Base-by-base conservation (phyloP, 257 asterid species). In the Linaria vulgaris region DNA sequence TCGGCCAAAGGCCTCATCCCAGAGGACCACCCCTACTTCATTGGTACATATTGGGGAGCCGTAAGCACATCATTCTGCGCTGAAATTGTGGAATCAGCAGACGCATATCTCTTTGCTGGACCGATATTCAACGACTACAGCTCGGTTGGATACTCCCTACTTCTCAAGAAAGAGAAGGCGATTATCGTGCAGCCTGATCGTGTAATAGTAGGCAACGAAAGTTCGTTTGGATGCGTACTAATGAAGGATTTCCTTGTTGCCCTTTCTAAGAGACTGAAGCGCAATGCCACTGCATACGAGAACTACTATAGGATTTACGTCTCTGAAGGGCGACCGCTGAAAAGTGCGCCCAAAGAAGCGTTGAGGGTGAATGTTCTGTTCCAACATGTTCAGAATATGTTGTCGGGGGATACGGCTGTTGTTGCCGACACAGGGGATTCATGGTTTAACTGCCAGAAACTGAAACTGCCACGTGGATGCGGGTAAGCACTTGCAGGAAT, bases 121-220 rank as follows among this genome's bases (percentile, higher is more conserved):
- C 80, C 80, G 0, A 75, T 75, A 51, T 75, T 75, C 58, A 75
- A 75, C 21, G 80, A 75, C 68, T 75, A 75, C 67, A 75, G 80
- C 11, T 75, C 80, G 7, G 80, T 75, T 0, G 80, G 80, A 0
- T 75, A 75, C 64, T 75, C 80, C 7, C 64, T 75, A 19, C 73
- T 75, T 67, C 74, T 75, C 52, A 75, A 75, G 65, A 75, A 67
- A 14, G 80, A 75, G 77, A 75, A 75, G 63, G 74, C 80, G 0
- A 67, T 75, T 1, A 56, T 75, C 8, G 76, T 75, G 38, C 68
- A 75, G 48, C 77, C 76, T 3, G 77, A 75, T 13, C 76, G 77
- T 5, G 76, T 75, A 10, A 37, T 45, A 9, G 37, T 75, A 2
- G 80, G 76, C 1, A 70, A 67, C 12, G 80, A 76, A 46, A 76